Evolutionary conservation across 257 asterid genomes (phyloP), one percentile per base, ranked within the genome.

Genomic region (Fraxinus cuspidata): DNA sequence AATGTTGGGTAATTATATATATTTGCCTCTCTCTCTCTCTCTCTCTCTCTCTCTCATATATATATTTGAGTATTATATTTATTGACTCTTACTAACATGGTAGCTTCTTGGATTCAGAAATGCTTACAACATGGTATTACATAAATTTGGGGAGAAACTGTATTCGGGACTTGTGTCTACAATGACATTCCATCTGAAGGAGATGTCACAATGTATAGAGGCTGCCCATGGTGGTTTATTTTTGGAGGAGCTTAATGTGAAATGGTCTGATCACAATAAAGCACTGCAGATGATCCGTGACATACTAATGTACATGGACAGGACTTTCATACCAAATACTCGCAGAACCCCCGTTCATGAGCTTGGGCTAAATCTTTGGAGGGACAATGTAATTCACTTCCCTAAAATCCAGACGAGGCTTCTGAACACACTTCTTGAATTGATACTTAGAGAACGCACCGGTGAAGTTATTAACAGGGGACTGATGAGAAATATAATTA

Each of bases 111-210:
- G 71, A 71, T 76, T 35, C 91, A 93, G 98, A 83, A 92, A 89
- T 90, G 97, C 97, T 47, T 92, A 92, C 86, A 90, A 92, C 77
- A 93, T 93, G 98, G 96, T 93, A 34, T 74, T 93, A 75, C 97
- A 93, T 81, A 90, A 93, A 77, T 92, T 78, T 70, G 98, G 98
- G 25, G 98, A 93, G 91, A 93, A 87, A 86, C 89, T 93, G 56
- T 93, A 93, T 85, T 80, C 92, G 3, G 95, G 94, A 68, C 92
- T 93, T 58, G 96, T 86, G 71, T 74, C 88, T 31, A 92, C 95
- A 2, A 89, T 93, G 93, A 90, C 92, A 25, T 80, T 66, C 63
- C 98, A 90, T 84, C 92, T 92, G 58, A 85, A 90, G 77, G 84
- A 83, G 51, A 87, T 92, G 85, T 83, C 96, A 31, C 89, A 82